A percentile compares a stretch with the other conserved stretches of the same genome.
Conservation (phyloP, 352 stramenopile genomes). For the Phytophthora hybrid region DNA sequence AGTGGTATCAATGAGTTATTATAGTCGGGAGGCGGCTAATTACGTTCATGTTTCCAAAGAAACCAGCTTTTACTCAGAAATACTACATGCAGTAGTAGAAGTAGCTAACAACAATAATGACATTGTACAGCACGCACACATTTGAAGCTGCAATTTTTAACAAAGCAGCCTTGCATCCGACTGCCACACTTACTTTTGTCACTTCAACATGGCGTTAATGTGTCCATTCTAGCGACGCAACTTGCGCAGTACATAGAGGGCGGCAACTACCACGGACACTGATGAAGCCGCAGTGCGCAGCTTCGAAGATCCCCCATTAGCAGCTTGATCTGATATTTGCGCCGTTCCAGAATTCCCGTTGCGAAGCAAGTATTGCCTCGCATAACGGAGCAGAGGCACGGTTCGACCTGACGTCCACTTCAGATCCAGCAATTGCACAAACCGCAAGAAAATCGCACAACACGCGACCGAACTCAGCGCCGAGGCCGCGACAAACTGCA, state of each 20-base stretch:
- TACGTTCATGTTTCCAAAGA: too few relatives aligned
- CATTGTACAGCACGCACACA: background rate
- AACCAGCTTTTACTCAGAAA: too few relatives aligned
- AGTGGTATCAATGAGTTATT: too few relatives aligned
- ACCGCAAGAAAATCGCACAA: slow-evolving; percentile 58
- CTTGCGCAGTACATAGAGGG: slow-evolving; percentile 44
- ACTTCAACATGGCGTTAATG: background rate
- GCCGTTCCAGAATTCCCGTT: slow-evolving; percentile 31
- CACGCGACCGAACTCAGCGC: slow-evolving; percentile 75
- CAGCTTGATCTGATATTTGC: slow-evolving; percentile 31
- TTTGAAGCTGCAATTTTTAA: background rate
- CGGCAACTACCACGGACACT: slow-evolving; percentile 39
- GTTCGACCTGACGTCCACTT: slow-evolving; percentile 39
- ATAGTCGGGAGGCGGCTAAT: too few relatives aligned
- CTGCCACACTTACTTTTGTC: background rate
- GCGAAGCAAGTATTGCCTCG: slow-evolving; percentile 50
- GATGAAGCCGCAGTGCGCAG: slow-evolving; percentile 40
- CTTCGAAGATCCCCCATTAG: slow-evolving; percentile 18
- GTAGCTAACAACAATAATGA: too few relatives aligned
- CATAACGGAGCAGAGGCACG: slow-evolving; percentile 49
- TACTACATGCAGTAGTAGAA: too few relatives aligned
- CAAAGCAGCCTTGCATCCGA: background rate
- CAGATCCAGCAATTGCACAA: slow-evolving; percentile 56
- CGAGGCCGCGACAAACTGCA: slow-evolving; percentile 68
- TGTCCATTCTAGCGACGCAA: slow-evolving; percentile 26